These are phyloP conservation scores for Diplodia intermedia DNA, from an alignment of 2,329 filamentous ascomycete genomes.

Conservation along the genomic window DNA sequence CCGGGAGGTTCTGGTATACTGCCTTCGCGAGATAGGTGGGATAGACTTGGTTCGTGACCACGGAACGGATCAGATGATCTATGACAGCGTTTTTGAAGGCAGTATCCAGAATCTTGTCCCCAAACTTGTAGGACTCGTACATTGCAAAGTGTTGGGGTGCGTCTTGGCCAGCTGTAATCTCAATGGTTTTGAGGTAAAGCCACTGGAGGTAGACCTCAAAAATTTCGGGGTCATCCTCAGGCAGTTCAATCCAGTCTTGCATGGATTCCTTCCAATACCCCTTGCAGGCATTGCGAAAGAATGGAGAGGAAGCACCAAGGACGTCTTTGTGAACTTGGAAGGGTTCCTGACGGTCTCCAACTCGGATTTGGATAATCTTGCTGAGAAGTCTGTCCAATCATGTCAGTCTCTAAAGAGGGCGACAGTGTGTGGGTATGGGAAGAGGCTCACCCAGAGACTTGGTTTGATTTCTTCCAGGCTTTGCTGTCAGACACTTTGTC, in stretches of 20 bases:
- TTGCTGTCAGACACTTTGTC: too few relatives aligned
- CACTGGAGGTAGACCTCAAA: slow-evolving; percentile 31
- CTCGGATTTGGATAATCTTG: not conserved
- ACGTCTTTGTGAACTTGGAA: slow-evolving; percentile 25
- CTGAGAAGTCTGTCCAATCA: not conserved
- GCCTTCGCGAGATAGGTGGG: not conserved
- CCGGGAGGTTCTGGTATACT: not conserved
- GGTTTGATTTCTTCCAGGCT: too few relatives aligned
- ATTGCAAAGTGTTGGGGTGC: too few relatives aligned
- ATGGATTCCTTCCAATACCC: slow-evolving; percentile 31
- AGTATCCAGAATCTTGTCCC: slow-evolving; percentile 33
- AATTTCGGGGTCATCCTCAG: slow-evolving; percentile 27
- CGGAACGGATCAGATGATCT: slow-evolving; percentile 23
- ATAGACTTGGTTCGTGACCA: not conserved
- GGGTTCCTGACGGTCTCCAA: not conserved
- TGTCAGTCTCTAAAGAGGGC: not conserved
- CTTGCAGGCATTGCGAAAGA: slow-evolving; percentile 31
- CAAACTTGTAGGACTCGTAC: slow-evolving; percentile 33
- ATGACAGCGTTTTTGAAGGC: slow-evolving; percentile 35
- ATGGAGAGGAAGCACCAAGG: slow-evolving; percentile 4
- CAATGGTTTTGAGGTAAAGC: slow-evolving; percentile 15
- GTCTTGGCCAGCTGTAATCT: not conserved
- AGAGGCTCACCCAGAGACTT: not conserved
- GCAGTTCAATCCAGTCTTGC: not conserved
- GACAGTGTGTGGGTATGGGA: too few relatives aligned